Base-by-base conservation (phyloP, 768 basidiomycete species). In the Boletus edulis region DNA sequence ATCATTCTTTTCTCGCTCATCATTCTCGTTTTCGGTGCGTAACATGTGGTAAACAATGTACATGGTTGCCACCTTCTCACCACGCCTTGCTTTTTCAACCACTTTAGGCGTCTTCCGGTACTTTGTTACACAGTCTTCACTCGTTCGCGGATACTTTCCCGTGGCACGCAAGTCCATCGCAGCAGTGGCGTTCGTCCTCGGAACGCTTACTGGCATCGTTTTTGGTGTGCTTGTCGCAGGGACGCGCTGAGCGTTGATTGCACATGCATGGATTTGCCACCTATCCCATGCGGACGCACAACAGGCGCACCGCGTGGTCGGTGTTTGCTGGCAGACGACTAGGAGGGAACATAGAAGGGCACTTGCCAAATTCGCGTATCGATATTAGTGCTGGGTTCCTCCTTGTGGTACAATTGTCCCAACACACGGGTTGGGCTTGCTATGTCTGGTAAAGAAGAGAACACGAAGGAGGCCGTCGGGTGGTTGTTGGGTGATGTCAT, bases 121-220 rank as follows among this genome's bases (percentile, higher is more conserved):
- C 62, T 85, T 84, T 62, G 62, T 67, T 1, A 73, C 83, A 4
- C 84, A 85, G 61, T 62, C 66, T 1, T 76, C 79, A 8, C 73
- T 85, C 51, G 71, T 75, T 2, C 73, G 75, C 38, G 81, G 82
- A 10, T 61, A 73, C 44, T 85, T 83, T 59, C 82, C 83, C 4
- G 75, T 76, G n/a, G 79, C 82, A n/a, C 72, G 81, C 10, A 44
- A 76, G 17, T 73, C 76, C 4, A 66, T 76, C 9, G 73, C 73
- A 2, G 65, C 76, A n/a, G 67, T 84, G 11, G 68, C 76, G 17
- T 59, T 74, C 11, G 50, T 73, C 20, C 69, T 83, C 6, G 69
- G 71, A 7, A 63, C 71, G 15, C 60, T 82, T 8, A 75, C 79
- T 1, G 69, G 68, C 17, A 62, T 76, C n/a, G 72, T 76, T 5